Evolutionary conservation across 192 early-diverging fungal genomes (phyloP), one percentile per base, ranked within the genome.

Genomic region (Gamsiella multidivaricata): DNA sequence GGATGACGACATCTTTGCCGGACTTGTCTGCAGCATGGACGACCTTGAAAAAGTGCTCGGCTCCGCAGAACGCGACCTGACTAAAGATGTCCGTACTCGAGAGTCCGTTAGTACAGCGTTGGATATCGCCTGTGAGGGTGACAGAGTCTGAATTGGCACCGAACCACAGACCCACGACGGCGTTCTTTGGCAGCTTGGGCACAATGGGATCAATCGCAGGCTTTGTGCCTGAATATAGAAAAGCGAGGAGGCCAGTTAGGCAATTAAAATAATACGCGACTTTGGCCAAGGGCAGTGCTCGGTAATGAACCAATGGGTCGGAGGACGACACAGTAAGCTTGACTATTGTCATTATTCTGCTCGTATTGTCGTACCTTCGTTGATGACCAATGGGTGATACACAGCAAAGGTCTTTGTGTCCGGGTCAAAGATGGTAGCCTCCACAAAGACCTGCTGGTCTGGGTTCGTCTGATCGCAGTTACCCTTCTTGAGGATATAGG

Each of bases 401-500:
- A 73, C 70, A 2, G 36, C 26, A 53, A 73, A 73, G n/a, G 61
- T 65, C 20, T 59, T 49, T 6, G 61, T 65, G 11, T 36, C 54
- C 11, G 55, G 55, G 26, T 73, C 61, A 65, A 73, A 73, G 36
- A 73, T 47, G 0, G 70, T 73, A 20, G 70, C 70, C 39, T 73
- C 61, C 3, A 73, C 70, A 59, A 73, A 73, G 25, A 73, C 61
- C 23, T 73, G 70, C 29, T 73, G 61, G 45, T 73, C 47, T 0
- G 39, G 10, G 12, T 43, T 26, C n/a, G 70, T 73, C 5, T 73
- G 70, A 31, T 73, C 70, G 20, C 70, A 73, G 62, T 73, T 73
- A 15, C 70, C 70, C 55, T 73, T 73, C 46, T 73, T 65, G 42
- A 73, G 61, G 46, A 73, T 73, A 22, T 73, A 73, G 9, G 70